Percentiles rank a stretch among this genome's conserved stretches.
Evolutionary conservation across 148 eudicot species (phyloP).

Genomic region (Fagopyrum homotropicum): DNA sequence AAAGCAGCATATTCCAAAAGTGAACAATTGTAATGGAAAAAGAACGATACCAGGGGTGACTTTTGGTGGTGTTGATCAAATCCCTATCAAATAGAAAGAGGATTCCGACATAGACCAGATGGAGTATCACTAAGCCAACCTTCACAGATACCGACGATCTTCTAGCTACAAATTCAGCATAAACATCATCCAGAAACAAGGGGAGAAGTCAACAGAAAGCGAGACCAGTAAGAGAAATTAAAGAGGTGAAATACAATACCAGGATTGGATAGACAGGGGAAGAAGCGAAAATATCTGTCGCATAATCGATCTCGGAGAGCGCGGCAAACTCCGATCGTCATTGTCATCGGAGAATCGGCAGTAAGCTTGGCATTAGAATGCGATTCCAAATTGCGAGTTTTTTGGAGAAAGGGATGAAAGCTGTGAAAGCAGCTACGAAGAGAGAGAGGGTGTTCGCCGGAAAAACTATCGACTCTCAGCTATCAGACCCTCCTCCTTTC

Average conservation of each 20-base stretch:
- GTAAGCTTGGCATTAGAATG: conserved; percentile 2
- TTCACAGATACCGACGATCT: conserved; percentile 62
- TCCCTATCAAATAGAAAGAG: conserved; percentile 43
- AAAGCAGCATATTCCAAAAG: background rate
- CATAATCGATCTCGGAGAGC: conserved; percentile 4
- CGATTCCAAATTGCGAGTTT: background rate
- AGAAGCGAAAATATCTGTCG: conserved; percentile 5
- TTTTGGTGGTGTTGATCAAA: conserved; percentile 38
- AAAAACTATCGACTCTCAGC: background rate
- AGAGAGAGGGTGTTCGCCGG: background rate
- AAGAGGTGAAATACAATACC: background rate
- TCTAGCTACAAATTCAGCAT: conserved; percentile 37
- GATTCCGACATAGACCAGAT: conserved; percentile 47
- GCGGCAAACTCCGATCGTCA: conserved; percentile 5
- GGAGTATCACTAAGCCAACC: conserved; percentile 55
- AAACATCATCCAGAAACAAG: conserved; percentile 4
- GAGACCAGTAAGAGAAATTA: background rate
- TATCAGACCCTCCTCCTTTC: background rate
- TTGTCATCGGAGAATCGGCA: background rate
- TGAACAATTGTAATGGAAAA: background rate
- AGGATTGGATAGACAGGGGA: conserved; percentile 12
- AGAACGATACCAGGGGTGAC: conserved; percentile 55
- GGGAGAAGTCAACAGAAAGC: conserved; percentile 6
- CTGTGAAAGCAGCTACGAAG: background rate
- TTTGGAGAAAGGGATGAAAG: background rate